phyloP scores from a whole-genome alignment of 306 rosid species.

The Canavalia ensiformis region DNA sequence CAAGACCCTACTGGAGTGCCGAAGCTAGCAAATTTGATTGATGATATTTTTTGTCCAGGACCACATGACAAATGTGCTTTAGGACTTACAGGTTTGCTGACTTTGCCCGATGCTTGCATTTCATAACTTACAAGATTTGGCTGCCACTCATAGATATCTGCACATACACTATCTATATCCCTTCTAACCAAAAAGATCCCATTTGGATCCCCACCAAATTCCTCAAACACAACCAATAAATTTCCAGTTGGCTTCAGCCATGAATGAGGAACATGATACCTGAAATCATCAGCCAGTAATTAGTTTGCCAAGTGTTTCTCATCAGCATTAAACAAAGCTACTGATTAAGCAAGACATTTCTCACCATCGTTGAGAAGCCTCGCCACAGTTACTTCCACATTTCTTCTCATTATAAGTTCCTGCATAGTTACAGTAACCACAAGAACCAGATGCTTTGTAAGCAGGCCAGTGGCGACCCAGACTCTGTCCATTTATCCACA shows the following conservation, averaged over 20 bases:
- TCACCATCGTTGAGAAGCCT: slow-evolving; percentile 97
- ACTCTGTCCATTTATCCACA: slow-evolving; percentile 88
- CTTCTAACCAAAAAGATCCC: slow-evolving; percentile 87
- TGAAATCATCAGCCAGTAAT: slow-evolving; percentile 52
- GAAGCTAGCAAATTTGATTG: slow-evolving; percentile 95
- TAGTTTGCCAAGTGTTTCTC: slow-evolving; percentile 29
- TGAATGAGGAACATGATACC: slow-evolving; percentile 96
- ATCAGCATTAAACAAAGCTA: slow-evolving; percentile 28
- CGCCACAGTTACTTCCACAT: slow-evolving; percentile 79
- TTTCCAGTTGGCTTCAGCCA: slow-evolving; percentile 94
- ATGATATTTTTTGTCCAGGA: slow-evolving; percentile 82
- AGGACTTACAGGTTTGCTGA: slow-evolving; percentile 70
- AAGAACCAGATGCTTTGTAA: slow-evolving; percentile 88
- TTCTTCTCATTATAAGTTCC: slow-evolving; percentile 85
- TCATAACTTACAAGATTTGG: slow-evolving; percentile 84
- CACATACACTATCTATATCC: slow-evolving; percentile 82
- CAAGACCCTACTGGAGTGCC: slow-evolving; percentile 92
- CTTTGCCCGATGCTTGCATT: slow-evolving; percentile 88
- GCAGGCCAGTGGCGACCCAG: slow-evolving; percentile 98
- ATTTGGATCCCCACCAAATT: slow-evolving; percentile 90
- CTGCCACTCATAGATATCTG: slow-evolving; percentile 95
- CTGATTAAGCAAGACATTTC: slow-evolving; percentile 35
- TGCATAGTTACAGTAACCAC: slow-evolving; percentile 74
- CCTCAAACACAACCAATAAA: slow-evolving; percentile 89
- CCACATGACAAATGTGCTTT: slow-evolving; percentile 91